phyloP scores from a whole-genome alignment of 75 land plant genomes.

The Sequoia sempervirens region DNA sequence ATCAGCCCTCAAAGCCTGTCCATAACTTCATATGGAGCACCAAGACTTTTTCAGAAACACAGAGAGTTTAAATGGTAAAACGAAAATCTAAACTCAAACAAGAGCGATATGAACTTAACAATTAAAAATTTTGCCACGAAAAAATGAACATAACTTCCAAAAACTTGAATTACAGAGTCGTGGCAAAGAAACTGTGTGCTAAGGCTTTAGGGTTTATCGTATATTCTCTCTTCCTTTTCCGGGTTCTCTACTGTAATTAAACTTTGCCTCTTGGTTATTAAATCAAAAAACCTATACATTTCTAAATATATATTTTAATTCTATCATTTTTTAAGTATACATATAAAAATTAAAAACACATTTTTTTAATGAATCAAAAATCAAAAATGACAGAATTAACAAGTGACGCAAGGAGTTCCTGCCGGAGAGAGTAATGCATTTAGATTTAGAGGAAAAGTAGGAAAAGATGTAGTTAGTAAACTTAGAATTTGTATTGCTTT shows the following conservation, averaged over 20 bases:
- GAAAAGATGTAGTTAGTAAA: no score
- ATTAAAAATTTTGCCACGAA: neutral
- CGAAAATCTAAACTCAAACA: neutral
- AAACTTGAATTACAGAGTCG: neutral
- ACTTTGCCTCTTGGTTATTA: no score
- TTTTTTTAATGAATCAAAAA: no score
- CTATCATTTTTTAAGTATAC: no score
- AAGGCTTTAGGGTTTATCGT: neutral
- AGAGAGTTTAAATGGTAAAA: neutral
- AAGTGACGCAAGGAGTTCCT: no score
- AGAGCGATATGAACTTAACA: neutral
- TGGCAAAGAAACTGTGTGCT: neutral
- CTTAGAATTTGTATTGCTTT: no score
- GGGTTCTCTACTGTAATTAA: neutral
- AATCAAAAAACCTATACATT: no score
- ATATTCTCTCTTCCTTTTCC: neutral
- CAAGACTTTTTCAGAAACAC: neutral
- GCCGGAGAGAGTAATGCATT: no score
- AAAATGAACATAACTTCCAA: neutral
- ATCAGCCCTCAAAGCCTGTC: neutral
- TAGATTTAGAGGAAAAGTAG: no score
- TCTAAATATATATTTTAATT: no score
- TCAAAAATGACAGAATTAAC: no score
- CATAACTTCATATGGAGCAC: neutral
- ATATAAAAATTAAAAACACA: no score